Evolutionary conservation across 305 asterid genomes (phyloP), one percentile per base, ranked within the genome.

Genomic region (Lippia alba): DNA sequence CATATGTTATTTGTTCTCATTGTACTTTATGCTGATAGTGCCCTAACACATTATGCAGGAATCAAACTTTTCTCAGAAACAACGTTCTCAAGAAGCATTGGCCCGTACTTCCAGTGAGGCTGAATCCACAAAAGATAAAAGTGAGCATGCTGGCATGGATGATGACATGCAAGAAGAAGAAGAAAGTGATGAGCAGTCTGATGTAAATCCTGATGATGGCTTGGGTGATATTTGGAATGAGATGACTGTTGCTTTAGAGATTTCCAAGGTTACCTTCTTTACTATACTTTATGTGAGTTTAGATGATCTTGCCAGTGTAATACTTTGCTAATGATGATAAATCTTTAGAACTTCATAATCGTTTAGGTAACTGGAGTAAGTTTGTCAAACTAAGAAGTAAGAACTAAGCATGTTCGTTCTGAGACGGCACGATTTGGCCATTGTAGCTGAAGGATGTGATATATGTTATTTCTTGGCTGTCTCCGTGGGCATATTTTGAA

Each of bases 211-310:
- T 66, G 98, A 94, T 74, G 96, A 94, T 74, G 96, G 92, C 54
- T 78, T 92, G 53, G 89, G 79, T 73, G 97, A 87, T 76, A 92
- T 92, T 55, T 94, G 99, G 99, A 86, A 80, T 54, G 87, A 88
- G 74, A 89, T 94, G 97, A 66, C 76, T 30, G 80, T 87, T 77
- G 96, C 91, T 20, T 64, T 92, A 44, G 99, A 92, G 82, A 76
- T 78, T 85, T 85, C 96, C 63, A 92, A 92, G 99, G 99, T 94
- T 79, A 56, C 70, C 67, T 33, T 72, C 24, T 49, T 64, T 61
- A 41, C 70, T 12, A 64, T 75, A 57, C 65, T 45, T 65, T 66
- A 64, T 56, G 55, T 68, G 39, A 67, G 46, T 54, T 54, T 50
- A 46, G 57, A 40, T 48, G 49, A 61, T 59, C 15, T 40, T 60